phyloP scores from a whole-genome alignment of 805 yeast genomes.

The Lachancea lanzarotensis region DNA sequence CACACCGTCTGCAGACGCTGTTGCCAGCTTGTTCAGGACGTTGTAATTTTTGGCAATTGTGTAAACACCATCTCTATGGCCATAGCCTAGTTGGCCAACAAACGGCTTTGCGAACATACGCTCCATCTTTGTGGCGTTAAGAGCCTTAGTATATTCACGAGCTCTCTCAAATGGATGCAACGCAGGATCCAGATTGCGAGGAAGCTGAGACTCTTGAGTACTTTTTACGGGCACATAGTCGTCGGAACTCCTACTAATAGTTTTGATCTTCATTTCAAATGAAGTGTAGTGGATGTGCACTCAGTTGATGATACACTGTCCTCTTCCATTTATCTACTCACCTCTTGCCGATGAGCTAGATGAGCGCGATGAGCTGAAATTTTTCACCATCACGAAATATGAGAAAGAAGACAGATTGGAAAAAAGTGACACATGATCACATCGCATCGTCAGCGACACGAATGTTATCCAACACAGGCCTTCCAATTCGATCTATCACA shows the following conservation, averaged over 20 bases:
- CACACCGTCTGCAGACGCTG: constrained; percentile 94
- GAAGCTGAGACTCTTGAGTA: constrained; percentile 79
- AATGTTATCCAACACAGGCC: constrained; percentile 33
- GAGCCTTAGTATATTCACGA: constrained; percentile 88
- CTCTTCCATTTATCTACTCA: too few relatives aligned
- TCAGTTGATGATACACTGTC: background rate
- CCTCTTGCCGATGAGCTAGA: background rate
- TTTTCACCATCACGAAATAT: constrained; percentile 1
- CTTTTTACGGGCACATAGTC: constrained; percentile 87
- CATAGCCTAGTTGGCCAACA: constrained; percentile 88
- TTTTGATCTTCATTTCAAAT: constrained; percentile 62
- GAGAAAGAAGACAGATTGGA: background rate
- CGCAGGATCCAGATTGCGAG: constrained; percentile 88
- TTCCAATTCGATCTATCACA: constrained; percentile 59
- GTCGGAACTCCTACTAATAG: constrained; percentile 85
- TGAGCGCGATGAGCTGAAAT: constrained; percentile 9
- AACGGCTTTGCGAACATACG: constrained; percentile 98
- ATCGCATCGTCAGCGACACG: background rate
- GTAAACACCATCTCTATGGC: constrained; percentile 93
- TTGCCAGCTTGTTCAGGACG: constrained; percentile 67
- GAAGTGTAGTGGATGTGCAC: background rate
- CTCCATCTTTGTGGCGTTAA: constrained; percentile 91
- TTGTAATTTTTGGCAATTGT: constrained; percentile 72
- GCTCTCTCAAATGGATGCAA: constrained; percentile 97
- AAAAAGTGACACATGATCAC: background rate